Percentiles rank a stretch among this genome's conserved stretches.
Conservation (phyloP, 495 filamentous ascomycete genomes). For the Podospora pseudoanserina region DNA sequence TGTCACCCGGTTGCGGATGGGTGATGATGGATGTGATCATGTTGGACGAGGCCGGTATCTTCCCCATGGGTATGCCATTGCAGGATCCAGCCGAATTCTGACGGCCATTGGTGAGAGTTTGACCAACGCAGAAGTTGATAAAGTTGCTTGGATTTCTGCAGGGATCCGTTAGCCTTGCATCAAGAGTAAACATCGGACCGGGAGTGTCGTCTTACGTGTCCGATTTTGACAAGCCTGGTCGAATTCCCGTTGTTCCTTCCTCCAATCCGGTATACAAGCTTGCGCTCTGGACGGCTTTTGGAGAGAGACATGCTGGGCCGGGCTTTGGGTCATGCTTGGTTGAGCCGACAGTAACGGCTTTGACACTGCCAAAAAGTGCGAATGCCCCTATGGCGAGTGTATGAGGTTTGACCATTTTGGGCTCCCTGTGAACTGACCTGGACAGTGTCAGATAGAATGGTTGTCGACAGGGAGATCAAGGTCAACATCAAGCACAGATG, state of each 20-base stretch:
- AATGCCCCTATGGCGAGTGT: background rate
- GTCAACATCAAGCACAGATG: too few species aligned
- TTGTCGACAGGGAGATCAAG: too few species aligned
- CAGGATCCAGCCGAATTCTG: conserved; percentile 50
- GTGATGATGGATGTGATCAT: conserved; percentile 60
- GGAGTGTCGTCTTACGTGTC: conserved; percentile 5
- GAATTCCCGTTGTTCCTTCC: conserved; percentile 7
- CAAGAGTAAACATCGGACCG: background rate
- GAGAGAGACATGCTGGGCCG: background rate
- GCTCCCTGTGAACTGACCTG: too few species aligned
- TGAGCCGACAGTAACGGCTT: background rate
- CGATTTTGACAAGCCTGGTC: conserved; percentile 7
- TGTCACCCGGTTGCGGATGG: conserved; percentile 38
- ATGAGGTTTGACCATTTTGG: background rate
- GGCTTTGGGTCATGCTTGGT: background rate
- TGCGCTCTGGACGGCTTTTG: conserved; percentile 5
- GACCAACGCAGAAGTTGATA: conserved; percentile 51
- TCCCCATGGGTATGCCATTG: conserved; percentile 57
- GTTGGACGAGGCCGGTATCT: conserved; percentile 51
- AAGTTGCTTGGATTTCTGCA: conserved; percentile 40
- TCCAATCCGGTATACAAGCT: conserved; percentile 19
- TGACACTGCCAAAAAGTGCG: background rate
- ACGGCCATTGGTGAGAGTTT: conserved; percentile 50
- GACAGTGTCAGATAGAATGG: too few species aligned
- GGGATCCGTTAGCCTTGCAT: background rate